These are phyloP conservation scores for Chlamydomonas incerta DNA, from an alignment of 139 green algal genomes.

Conservation along the genomic window DNA sequence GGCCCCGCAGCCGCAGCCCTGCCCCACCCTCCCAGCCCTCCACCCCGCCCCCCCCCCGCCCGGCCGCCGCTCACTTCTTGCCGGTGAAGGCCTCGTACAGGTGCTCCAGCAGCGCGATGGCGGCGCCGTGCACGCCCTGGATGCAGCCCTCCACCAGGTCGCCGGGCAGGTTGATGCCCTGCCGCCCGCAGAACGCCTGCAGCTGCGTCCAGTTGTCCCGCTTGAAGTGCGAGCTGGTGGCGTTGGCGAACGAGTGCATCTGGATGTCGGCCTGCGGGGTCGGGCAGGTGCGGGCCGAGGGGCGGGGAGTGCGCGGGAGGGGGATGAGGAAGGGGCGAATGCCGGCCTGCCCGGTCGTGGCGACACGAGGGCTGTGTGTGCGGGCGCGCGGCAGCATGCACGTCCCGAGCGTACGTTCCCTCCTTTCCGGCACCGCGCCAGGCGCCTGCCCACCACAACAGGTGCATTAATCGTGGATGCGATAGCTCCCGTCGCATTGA, in stretches of 20 bases:
- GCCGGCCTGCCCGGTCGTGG: too few relatives aligned
- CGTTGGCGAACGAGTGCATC: constrained; percentile 76
- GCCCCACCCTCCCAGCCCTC: too few relatives aligned
- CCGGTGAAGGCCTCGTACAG: constrained; percentile 69
- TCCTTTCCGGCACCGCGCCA: too few relatives aligned
- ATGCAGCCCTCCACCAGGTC: constrained; percentile 61
- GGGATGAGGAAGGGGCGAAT: too few relatives aligned
- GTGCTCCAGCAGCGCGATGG: constrained; percentile 60
- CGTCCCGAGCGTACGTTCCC: too few relatives aligned
- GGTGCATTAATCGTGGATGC: too few relatives aligned
- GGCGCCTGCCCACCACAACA: too few relatives aligned
- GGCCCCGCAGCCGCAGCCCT: too few relatives aligned
- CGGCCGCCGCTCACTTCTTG: constrained; percentile 64
- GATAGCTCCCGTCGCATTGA: too few relatives aligned
- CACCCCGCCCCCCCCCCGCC: not conserved
- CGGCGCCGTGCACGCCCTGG: constrained; percentile 57
- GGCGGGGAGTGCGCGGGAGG: too few relatives aligned
- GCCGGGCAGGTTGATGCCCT: constrained; percentile 52
- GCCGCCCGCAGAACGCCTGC: constrained; percentile 45
- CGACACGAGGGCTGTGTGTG: not conserved
- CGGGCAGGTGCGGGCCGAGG: not conserved
- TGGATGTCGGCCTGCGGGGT: constrained; percentile 66
- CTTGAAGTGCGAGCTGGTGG: constrained; percentile 60
- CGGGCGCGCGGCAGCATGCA: not conserved
- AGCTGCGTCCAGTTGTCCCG: constrained; percentile 73